phyloP scores from a whole-genome alignment of 208 protist species.

The Acanthamoeba healyi region DNA sequence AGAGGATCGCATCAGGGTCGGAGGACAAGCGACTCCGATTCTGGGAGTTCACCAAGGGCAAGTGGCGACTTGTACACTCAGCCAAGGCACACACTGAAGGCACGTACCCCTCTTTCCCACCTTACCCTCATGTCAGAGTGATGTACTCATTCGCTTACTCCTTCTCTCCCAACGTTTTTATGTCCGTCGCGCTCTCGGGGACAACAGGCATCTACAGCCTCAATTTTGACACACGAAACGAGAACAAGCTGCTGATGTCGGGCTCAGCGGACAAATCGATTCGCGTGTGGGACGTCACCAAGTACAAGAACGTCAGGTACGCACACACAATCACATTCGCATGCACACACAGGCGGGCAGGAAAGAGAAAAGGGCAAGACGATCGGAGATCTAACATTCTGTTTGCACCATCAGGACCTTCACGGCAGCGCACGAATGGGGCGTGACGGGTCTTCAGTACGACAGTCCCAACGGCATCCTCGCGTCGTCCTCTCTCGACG shows the following conservation, averaged over 20 bases:
- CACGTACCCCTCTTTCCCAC: too few relatives aligned
- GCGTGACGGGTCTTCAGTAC: slow-evolving; percentile 47
- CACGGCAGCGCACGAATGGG: slow-evolving; percentile 31
- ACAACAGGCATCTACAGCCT: slow-evolving; percentile 16
- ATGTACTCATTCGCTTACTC: too few relatives aligned
- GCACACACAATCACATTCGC: too few relatives aligned
- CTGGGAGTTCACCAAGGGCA: slow-evolving; percentile 54
- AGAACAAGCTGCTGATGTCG: slow-evolving; percentile 36
- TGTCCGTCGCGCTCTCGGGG: too few relatives aligned
- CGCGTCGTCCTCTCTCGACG: slow-evolving; percentile 23
- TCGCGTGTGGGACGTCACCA: slow-evolving; percentile 59
- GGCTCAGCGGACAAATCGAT: slow-evolving; percentile 62
- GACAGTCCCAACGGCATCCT: slow-evolving; percentile 20
- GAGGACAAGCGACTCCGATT: slow-evolving; percentile 48
- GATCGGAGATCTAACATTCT: too few relatives aligned
- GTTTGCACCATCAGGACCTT: too few relatives aligned
- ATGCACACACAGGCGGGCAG: too few relatives aligned
- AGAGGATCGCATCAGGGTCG: not conserved
- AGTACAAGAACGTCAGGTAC: slow-evolving; percentile 56
- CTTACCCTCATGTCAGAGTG: too few relatives aligned
- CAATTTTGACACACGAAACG: slow-evolving; percentile 56
- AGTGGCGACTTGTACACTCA: slow-evolving; percentile 11
- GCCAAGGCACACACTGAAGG: slow-evolving; percentile 55
- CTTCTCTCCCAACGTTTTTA: too few relatives aligned
- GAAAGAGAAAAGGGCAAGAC: too few relatives aligned